phyloP scores from a whole-genome alignment of 2,329 filamentous ascomycete genomes.

The Verticillium zaregamsianum region DNA sequence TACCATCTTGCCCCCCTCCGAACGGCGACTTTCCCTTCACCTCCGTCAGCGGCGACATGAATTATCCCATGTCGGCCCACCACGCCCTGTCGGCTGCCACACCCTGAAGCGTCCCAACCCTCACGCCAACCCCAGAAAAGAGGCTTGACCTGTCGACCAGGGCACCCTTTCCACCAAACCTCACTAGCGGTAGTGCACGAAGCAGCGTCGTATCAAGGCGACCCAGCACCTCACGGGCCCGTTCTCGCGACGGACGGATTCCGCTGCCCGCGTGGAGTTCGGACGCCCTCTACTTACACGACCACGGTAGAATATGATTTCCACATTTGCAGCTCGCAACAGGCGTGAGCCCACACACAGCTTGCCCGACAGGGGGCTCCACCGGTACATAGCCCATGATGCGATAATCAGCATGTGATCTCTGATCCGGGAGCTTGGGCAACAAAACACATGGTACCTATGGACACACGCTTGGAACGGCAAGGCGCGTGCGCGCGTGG shows the following conservation, averaged over 20 bases:
- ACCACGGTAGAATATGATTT: not conserved
- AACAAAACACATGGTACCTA: not conserved
- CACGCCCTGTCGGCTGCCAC: not conserved
- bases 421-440: not conserved
- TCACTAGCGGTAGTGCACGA: not conserved
- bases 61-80: conserved; percentile 1
- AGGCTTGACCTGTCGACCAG: conserved; percentile 2
- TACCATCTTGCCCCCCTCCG: not conserved
- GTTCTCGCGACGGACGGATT: not conserved
- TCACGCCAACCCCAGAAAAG: conserved; percentile 2
- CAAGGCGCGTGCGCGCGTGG: not conserved
- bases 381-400: not conserved
- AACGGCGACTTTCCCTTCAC: not conserved
- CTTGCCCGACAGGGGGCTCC: not conserved
- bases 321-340: not conserved
- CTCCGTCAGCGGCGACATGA: conserved; percentile 2
- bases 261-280: not conserved
- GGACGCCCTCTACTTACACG: not conserved
- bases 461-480: not conserved
- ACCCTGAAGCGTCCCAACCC: not conserved
- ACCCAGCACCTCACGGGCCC: not conserved
- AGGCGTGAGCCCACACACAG: not conserved
- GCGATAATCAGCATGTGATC: not conserved
- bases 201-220: not conserved
- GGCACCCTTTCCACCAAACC: not conserved